phyloP scores from a whole-genome alignment of 768 basidiomycete species.

The Boletus eberwhitei region DNA sequence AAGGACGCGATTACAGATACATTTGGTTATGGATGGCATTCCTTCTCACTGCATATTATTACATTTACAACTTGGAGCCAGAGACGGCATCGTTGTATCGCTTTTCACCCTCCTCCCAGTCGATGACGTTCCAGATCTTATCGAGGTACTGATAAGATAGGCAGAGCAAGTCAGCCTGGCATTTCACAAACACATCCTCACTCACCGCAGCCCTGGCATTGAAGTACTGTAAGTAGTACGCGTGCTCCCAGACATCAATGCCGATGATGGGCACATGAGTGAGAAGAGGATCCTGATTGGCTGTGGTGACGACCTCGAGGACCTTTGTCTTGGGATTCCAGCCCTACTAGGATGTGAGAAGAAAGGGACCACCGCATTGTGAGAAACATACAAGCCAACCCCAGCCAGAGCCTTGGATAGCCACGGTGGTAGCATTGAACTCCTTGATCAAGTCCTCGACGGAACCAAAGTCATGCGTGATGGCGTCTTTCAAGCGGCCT shows the following conservation, averaged over 20 bases:
- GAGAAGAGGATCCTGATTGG: slow-evolving; percentile 94
- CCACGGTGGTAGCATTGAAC: slow-evolving; percentile 82
- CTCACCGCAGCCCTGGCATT: slow-evolving; percentile 92
- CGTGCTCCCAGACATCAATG: slow-evolving; percentile 95
- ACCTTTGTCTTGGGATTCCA: slow-evolving; percentile 61
- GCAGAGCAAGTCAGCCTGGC: background rate
- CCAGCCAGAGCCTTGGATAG: slow-evolving; percentile 93
- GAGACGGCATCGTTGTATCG: slow-evolving; percentile 48
- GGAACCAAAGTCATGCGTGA: slow-evolving; percentile 62
- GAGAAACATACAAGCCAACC: slow-evolving; percentile 80
- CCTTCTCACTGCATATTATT: background rate
- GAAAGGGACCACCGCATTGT: background rate
- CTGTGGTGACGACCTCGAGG: slow-evolving; percentile 85
- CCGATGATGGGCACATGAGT: slow-evolving; percentile 80
- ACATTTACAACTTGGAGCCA: slow-evolving; percentile 35
- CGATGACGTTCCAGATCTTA: slow-evolving; percentile 71
- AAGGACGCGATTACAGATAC: slow-evolving; percentile 8
- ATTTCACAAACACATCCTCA: slow-evolving; percentile 7
- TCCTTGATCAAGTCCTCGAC: slow-evolving; percentile 73
- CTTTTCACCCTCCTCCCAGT: slow-evolving; percentile 73
- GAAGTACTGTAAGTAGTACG: slow-evolving; percentile 95
- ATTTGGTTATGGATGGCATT: background rate
- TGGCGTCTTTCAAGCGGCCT: slow-evolving; percentile 68
- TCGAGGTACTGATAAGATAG: slow-evolving; percentile 54
- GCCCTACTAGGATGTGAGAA: slow-evolving; percentile 46